Evolutionary conservation across 768 basidiomycete species (phyloP).

Genomic region (Cyclocybe cylindracea): DNA sequence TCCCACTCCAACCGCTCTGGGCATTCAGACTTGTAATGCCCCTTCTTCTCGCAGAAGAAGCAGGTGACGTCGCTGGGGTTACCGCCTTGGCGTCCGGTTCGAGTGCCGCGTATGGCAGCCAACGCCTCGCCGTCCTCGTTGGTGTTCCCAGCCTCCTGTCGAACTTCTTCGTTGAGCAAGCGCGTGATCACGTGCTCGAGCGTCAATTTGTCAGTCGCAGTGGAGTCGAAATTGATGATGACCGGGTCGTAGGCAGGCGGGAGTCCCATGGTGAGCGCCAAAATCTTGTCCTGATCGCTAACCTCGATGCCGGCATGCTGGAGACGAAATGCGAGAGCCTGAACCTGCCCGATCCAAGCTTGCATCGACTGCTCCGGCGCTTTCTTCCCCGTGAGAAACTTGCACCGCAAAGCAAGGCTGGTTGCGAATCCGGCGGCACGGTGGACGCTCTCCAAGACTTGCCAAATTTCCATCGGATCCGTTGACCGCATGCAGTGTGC

Average conservation of each 20-base stretch:
- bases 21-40: constrained; percentile 21
- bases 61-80: constrained; percentile 26
- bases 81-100: no score
- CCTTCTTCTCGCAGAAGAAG: constrained; percentile 25
- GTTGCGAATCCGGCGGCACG: constrained; percentile 22
- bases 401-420: constrained; percentile 17
- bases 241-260: constrained; percentile 24
- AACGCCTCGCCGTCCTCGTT: no score
- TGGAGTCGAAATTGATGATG: constrained; percentile 29
- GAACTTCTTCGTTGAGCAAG: constrained; percentile 35
- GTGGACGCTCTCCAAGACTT: constrained; percentile 19
- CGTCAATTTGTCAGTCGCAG: constrained; percentile 20
- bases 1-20: constrained; percentile 9
- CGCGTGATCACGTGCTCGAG: constrained; percentile 26
- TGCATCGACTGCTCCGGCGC: constrained; percentile 18
- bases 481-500: constrained; percentile 20
- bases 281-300: constrained; percentile 24
- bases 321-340: constrained; percentile 17
- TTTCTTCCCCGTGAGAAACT: constrained; percentile 26
- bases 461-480: constrained; percentile 26
- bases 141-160: constrained; percentile 5
- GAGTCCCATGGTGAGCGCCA: constrained; percentile 27
- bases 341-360: constrained; percentile 23
- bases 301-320: constrained; percentile 20
- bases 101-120: no score